Base-by-base conservation (phyloP, 1,284 basidiomycete species). In the Cutaneotrichosporon mucoides region DNA sequence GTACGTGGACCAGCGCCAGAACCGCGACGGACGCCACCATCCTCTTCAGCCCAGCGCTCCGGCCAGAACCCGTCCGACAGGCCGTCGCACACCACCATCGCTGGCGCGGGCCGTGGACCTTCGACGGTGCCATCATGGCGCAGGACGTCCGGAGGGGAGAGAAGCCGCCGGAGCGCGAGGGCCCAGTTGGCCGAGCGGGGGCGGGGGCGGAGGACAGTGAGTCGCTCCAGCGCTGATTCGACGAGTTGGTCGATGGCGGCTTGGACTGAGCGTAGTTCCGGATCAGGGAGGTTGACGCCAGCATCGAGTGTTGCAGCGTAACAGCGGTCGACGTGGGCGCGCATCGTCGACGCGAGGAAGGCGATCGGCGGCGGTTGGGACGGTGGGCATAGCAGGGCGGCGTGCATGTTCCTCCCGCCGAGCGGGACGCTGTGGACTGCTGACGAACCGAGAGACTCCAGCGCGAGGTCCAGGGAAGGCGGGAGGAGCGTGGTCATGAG, bases 51-150 rank as follows among this genome's bases (percentile, higher is more conserved):
- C 70, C 71, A 74, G 42, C 73, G 52, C 16, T 73, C 64, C 0
- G 71, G 68, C 68, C 74, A 78, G 59, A 68, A 75, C 1, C 67
- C 67, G 53, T 76, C 73, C 5, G 61, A 67, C 37, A 79, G 68
- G 3, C 76, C 77, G 54, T 79, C 77, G 33, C 71, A 64, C 6
- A 73, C 60, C 1, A 78, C 60, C 33, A 76, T 41, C 47, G 67
- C 68, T 8, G 46, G 52, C 0, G 41, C 16, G 12, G 46, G 15
- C 15, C 46, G 10, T 1, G 16, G 6, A 9, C 38, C 38, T 8
- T 9, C 9, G 38, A 40, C 9, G 38, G 38, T 40, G 24, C 24
- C 24, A 3, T 24, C 24, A 24, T 24, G 24, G 24, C 47, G 46
- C 6, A 36, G 9, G 6, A 24, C 34, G n/a, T 51, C 49, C 1